Base-by-base conservation (phyloP, 2,329 filamentous ascomycete genomes). In the Cladosporium sp. region DNA sequence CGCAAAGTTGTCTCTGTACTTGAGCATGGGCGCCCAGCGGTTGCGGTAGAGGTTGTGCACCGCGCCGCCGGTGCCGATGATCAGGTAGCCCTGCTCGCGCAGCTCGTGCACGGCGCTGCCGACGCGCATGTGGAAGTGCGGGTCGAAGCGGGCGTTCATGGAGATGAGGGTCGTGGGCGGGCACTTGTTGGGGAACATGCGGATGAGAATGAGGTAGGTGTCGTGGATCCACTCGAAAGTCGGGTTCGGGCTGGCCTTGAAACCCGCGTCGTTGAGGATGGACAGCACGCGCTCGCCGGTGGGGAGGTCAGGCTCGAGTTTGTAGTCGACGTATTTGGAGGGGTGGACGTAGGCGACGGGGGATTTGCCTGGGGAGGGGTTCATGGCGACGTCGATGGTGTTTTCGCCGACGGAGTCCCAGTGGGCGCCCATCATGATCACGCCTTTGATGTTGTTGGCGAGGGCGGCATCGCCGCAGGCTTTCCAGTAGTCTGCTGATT, bases 41-140 rank as follows among this genome's bases (percentile, higher is more conserved):
- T 91, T 91, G 21, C 88, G 85, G 74, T 88, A 91, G 1, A 91
- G 81, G 70, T 91, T 91, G 76, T 91, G 89, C 0, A 91, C 88
- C 0, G 88, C 85, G 41, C 89, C 89, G 18, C 89, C 85, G 0
- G 82, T 84, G 41, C 81, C 83, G 59, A 85, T 84, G 61, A 91
- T 76, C 1, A 91, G 82, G 70, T 86, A 84, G 47, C 80, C 81
- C 72, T 86, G 80, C 32, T 79, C 73, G 1, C 88, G 81, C 4
- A 90, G 80, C 0, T 83, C 82, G 0, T 86, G 82, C 5, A 90
- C 79, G 0, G 85, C 81, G 0, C 81, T 79, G 24, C 88, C 88
- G 10, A 90, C 82, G 61, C 82, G 81, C 66, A 88, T 76, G 69
- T 87, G 85, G 71, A 81, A 83, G 70, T 86, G 83, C 0, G 85